These are phyloP conservation scores for Blastobotrys persicus DNA, from an alignment of 1,139 yeast genomes.

Conservation along the genomic window DNA sequence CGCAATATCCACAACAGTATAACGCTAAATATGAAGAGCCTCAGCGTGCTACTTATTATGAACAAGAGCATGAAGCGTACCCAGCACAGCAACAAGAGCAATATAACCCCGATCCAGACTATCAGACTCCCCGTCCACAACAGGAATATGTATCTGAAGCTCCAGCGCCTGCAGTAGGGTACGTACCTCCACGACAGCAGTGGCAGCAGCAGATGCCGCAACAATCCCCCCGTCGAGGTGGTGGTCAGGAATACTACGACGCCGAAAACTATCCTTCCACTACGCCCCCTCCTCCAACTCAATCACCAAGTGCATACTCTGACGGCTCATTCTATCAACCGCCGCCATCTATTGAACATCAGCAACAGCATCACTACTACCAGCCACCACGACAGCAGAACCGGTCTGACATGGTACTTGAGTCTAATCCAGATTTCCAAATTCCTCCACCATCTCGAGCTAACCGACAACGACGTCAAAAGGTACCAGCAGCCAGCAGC, in stretches of 20 bases:
- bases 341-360: slow-evolving; percentile 31
- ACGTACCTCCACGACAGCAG: slow-evolving; percentile 27
- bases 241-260: slow-evolving; percentile 2
- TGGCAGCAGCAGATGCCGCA: slow-evolving; percentile 18
- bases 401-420: slow-evolving; percentile 32
- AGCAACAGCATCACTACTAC: slow-evolving; percentile 15
- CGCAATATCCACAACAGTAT: slow-evolving; percentile 7
- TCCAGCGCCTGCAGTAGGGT: slow-evolving; percentile 12
- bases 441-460: slow-evolving; percentile 22
- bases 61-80: slow-evolving; percentile 7
- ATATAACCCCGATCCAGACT: slow-evolving; percentile 4
- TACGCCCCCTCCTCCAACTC: slow-evolving; percentile 14
- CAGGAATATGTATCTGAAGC: not conserved
- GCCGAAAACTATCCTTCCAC: not conserved
- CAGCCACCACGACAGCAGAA: slow-evolving; percentile 20
- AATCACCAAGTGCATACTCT: slow-evolving; percentile 11
- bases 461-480: slow-evolving; percentile 6
- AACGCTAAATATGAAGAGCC: slow-evolving; percentile 4
- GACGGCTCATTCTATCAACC: slow-evolving; percentile 11
- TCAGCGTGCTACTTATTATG: not conserved
- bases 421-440: slow-evolving; percentile 38
- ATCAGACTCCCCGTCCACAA: slow-evolving; percentile 1
- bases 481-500: not conserved
- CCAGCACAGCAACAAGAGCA: slow-evolving; percentile 9
- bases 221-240: not conserved